Base-by-base conservation (phyloP, 2,329 filamentous ascomycete species). In the Alternaria novae-zelandiae region DNA sequence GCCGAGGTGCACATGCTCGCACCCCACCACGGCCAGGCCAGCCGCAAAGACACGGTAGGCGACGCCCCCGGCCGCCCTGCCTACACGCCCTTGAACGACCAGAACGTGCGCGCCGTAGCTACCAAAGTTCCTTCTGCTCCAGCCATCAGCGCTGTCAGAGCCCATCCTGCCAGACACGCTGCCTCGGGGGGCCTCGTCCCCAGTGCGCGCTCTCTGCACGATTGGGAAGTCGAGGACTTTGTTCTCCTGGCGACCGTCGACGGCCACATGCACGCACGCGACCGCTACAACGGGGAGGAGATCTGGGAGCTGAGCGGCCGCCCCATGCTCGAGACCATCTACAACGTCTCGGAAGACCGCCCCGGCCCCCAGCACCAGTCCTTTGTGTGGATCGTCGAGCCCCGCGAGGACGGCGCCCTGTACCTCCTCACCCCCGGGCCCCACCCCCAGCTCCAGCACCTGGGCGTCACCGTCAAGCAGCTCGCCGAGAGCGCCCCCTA, bases 221-320 rank as follows among this genome's bases (percentile, higher is more conserved):
- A 97, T 85, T 98, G 95, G 95, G 93, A 97, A 91, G 94, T 97
- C 84, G 95, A 98, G 92, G 94, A 98, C 86, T 97, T 97, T 88
- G 92, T 98, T 85, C 93, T 99, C 86, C 87, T 99, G 91, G 95
- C 96, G 92, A 98, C 96, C 88, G 92, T 98, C 89, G 94, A 98
- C 86, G 96, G 96, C 86, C 92, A 93, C 80, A 89, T 98, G 76
- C 92, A 97, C 84, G 94, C 95, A 80, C 90, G 90, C 81, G 93
- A 97, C 84, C 89, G 96, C 75, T 91, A 90, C 79, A 96, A 91
- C 56, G 96, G 96, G 73, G 87, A 90, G 67, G 87, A 91, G 72
- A 91, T 90, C 78, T 98, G 96, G 96, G 90, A 91, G 75, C 86
- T 97, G 65, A 89, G 93, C 80, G 91, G 93, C 72, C 89, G 91